Conservation (phyloP, 2,329 filamentous ascomycete species). For the Alternaria metachromatica region DNA sequence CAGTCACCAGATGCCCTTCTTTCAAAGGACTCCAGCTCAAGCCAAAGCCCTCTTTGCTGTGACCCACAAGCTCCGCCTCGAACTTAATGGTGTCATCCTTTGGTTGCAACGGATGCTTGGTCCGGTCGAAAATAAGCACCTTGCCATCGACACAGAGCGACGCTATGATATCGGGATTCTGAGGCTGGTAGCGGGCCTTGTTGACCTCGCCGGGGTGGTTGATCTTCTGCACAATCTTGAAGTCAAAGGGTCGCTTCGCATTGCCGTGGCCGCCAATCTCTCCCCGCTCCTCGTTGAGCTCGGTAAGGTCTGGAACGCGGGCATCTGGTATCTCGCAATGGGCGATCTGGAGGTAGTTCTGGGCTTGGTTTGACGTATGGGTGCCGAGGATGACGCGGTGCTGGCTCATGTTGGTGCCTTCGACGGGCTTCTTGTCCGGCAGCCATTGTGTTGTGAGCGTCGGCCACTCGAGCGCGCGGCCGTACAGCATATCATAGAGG, state of each 20-base stretch:
- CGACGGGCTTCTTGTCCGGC: slow-evolving; percentile 69
- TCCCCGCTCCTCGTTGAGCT: slow-evolving; percentile 90
- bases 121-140: slow-evolving; percentile 93
- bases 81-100: slow-evolving; percentile 70
- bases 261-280: slow-evolving; percentile 94
- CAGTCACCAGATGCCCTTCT: slow-evolving; percentile 82
- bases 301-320: slow-evolving; percentile 72
- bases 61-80: slow-evolving; percentile 84
- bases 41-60: slow-evolving; percentile 88
- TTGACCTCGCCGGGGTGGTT: slow-evolving; percentile 97
- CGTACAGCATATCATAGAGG: slow-evolving; percentile 96
- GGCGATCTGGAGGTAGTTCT: slow-evolving; percentile 94
- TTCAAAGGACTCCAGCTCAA: slow-evolving; percentile 89
- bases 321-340: slow-evolving; percentile 91
- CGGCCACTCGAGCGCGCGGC: slow-evolving; percentile 94
- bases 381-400: slow-evolving; percentile 94
- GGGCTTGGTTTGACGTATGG: slow-evolving; percentile 83
- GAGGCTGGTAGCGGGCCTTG: slow-evolving; percentile 96
- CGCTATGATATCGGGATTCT: slow-evolving; percentile 95
- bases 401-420: slow-evolving; percentile 84
- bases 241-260: slow-evolving; percentile 78
- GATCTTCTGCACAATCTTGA: slow-evolving; percentile 93
- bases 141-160: slow-evolving; percentile 88
- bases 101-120: slow-evolving; percentile 85
- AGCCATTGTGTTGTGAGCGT: slow-evolving; percentile 98